Percentiles rank a stretch among this genome's conserved stretches.
phyloP scores from a whole-genome alignment of 73 alveolate species.

The Paramecium caudatum region DNA sequence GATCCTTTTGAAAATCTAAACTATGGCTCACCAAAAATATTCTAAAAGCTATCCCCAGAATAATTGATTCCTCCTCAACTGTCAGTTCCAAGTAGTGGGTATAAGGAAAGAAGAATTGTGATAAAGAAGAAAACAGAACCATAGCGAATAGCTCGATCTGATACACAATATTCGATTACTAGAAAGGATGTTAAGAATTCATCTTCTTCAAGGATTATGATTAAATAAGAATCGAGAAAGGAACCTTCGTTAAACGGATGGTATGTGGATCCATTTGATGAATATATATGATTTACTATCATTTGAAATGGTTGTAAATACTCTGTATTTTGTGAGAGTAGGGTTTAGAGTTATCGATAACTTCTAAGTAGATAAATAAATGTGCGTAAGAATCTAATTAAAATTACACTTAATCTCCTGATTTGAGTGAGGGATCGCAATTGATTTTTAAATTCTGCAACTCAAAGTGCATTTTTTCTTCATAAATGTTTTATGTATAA shows the following conservation, averaged over 20 bases:
- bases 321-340: neutral
- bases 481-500: neutral
- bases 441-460: neutral
- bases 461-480: neutral
- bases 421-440: neutral
- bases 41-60: neutral
- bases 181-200: neutral
- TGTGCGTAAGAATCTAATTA: conserved; percentile 34
- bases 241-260: conserved; percentile 43
- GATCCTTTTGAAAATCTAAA: conserved; percentile 51
- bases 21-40: conserved; percentile 27
- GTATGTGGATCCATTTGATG: conserved; percentile 47
- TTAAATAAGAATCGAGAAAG: neutral
- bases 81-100: neutral
- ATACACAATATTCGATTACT: conserved; percentile 32
- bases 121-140: conserved; percentile 33
- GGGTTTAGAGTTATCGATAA: neutral
- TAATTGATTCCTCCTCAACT: conserved; percentile 29
- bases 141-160: neutral
- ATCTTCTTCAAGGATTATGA: neutral
- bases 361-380: neutral
- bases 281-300: neutral
- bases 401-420: neutral
- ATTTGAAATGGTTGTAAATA: neutral
- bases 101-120: neutral